phyloP scores from a whole-genome alignment of 345 rosid species.

The Euphorbia tirucalli region DNA sequence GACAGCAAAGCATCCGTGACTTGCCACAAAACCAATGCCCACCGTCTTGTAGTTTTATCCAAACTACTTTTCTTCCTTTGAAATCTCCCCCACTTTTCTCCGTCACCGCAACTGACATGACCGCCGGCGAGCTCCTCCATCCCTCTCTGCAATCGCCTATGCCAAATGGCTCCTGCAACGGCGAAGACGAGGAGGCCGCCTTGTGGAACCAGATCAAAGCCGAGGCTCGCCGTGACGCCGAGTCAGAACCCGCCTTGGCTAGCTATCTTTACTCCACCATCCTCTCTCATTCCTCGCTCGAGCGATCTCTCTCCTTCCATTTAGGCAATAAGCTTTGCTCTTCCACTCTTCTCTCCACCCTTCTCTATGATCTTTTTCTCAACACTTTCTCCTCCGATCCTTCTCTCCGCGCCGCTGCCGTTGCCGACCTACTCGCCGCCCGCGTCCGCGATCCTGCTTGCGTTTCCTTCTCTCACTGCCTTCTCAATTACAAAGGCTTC shows the following conservation, averaged over 20 bases:
- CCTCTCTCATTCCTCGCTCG: conserved; percentile 83
- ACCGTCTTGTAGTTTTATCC: not conserved
- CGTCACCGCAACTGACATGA: conserved; percentile 28
- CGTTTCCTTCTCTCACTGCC: conserved; percentile 92
- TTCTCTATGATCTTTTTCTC: conserved; percentile 87
- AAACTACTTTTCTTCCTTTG: not conserved
- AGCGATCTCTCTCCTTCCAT: conserved; percentile 85
- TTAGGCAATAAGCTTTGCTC: conserved; percentile 97
- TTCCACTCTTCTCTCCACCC: conserved; percentile 90
- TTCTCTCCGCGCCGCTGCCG: conserved; percentile 71
- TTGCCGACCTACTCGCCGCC: conserved; percentile 90
- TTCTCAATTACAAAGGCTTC: conserved; percentile 95
- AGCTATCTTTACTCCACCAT: conserved; percentile 95
- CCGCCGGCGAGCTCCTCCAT: conserved; percentile 55
- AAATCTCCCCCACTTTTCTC: not conserved
- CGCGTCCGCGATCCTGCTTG: conserved; percentile 91
- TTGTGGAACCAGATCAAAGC: conserved; percentile 89
- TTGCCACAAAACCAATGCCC: not conserved
- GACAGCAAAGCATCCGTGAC: too few relatives aligned
- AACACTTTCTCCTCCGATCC: conserved; percentile 76
- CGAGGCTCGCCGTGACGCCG: conserved; percentile 89
- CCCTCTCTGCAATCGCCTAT: conserved; percentile 28
- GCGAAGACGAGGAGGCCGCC: conserved; percentile 52
- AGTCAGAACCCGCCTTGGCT: conserved; percentile 91
- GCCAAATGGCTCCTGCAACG: not conserved